A percentile compares a stretch with the other conserved stretches of the same genome.
Evolutionary conservation across 2,329 filamentous ascomycete species (phyloP).

Genomic region (Cercospora sp.): DNA sequence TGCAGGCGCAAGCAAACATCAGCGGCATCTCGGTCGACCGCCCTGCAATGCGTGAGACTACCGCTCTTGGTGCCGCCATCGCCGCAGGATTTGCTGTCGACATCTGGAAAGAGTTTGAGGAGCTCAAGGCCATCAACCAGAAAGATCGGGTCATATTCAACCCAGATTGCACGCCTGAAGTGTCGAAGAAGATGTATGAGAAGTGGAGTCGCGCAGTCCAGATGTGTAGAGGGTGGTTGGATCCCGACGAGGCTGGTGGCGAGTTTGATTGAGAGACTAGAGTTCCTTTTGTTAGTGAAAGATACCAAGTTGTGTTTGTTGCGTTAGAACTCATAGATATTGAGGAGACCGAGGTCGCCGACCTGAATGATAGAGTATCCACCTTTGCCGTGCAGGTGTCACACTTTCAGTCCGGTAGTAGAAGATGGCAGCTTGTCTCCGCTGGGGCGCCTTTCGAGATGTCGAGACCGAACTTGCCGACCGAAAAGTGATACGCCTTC

Average conservation of each 20-base stretch:
- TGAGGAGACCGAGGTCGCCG: neutral
- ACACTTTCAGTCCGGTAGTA: neutral
- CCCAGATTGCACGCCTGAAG: constrained; percentile 59
- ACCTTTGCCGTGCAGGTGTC: neutral
- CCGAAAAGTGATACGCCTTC: neutral
- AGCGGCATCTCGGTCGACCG: constrained; percentile 80
- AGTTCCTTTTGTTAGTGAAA: neutral
- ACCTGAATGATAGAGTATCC: neutral
- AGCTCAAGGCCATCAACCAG: constrained; percentile 72
- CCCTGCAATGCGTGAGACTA: constrained; percentile 87
- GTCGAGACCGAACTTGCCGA: neutral
- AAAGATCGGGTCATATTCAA: constrained; percentile 69
- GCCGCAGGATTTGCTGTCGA: constrained; percentile 80
- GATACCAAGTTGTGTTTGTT: constrained; percentile 6
- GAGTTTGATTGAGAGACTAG: constrained; percentile 9
- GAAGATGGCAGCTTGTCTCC: neutral
- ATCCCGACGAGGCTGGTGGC: constrained; percentile 23
- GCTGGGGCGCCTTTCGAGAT: neutral
- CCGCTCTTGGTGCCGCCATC: constrained; percentile 82
- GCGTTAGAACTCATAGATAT: neutral
- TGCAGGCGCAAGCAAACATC: constrained; percentile 88
- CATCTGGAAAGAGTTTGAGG: constrained; percentile 74
- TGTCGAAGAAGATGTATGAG: constrained; percentile 64
- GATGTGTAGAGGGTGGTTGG: constrained; percentile 70
- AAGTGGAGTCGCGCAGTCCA: constrained; percentile 75